Evolutionary conservation across 805 yeast genomes (phyloP).

Genomic region (Kodamaea laetipori): DNA sequence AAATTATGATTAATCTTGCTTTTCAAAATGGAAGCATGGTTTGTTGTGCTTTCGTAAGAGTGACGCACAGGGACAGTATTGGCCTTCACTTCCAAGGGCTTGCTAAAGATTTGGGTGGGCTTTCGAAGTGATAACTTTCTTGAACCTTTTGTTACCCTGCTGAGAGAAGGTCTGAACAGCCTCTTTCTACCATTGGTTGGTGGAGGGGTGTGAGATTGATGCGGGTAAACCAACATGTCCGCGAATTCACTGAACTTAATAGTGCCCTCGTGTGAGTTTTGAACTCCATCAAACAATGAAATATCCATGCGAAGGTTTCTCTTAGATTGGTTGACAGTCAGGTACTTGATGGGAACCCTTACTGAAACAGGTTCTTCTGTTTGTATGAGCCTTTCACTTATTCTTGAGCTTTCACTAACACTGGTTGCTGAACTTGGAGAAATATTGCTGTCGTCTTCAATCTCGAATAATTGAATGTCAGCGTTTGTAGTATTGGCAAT

Average conservation of each 20-base stretch:
- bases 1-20: constrained; percentile 27
- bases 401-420: too few relatives aligned
- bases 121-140: not conserved
- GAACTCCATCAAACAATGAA: not conserved
- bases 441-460: too few relatives aligned
- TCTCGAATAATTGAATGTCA: too few relatives aligned
- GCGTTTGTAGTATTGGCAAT: too few relatives aligned
- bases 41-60: not conserved
- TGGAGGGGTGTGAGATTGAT: not conserved
- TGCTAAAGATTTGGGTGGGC: not conserved
- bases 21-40: constrained; percentile 27
- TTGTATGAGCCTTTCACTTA: not conserved
- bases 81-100: not conserved
- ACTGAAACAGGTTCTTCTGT: not conserved
- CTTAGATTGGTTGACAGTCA: not conserved
- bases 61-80: not conserved
- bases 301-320: constrained; percentile 3
- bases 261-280: not conserved
- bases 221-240: constrained; percentile 18
- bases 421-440: too few relatives aligned
- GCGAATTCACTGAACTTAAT: constrained; percentile 21
- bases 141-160: not conserved
- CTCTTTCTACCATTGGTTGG: not conserved
- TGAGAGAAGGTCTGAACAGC: not conserved
- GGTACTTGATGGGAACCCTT: constrained; percentile 1